Evolutionary conservation across 2,329 filamentous ascomycete genomes (phyloP).

Genomic region (Calonectria hongkongensis): DNA sequence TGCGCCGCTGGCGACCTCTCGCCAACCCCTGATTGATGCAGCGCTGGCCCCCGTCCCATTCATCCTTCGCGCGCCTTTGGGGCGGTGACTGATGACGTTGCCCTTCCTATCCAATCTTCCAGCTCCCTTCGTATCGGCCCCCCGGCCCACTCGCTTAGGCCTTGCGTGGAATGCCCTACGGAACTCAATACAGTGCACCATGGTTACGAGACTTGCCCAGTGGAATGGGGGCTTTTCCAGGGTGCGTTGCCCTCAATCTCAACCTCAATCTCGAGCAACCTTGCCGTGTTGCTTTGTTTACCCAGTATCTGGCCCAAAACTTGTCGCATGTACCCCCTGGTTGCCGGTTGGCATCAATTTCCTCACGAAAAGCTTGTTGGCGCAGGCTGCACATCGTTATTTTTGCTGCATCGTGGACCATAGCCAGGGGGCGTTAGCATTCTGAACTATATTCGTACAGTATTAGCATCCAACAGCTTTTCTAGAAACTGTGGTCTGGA

Average conservation of each 20-base stretch:
- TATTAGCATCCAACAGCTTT: neutral
- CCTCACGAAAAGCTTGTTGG: constrained; percentile 15
- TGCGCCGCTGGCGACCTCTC: neutral
- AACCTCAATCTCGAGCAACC: neutral
- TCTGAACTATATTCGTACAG: neutral
- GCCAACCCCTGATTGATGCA: constrained; percentile 33
- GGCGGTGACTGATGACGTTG: neutral
- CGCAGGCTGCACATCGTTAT: constrained; percentile 3
- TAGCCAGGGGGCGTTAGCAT: neutral
- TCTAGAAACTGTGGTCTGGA: neutral
- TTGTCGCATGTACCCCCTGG: neutral
- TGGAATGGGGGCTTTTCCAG: constrained; percentile 1
- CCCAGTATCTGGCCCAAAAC: neutral
- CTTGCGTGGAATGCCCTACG: constrained; percentile 23
- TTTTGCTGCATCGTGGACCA: constrained; percentile 7
- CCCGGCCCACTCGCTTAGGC: constrained; percentile 3
- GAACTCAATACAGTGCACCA: constrained; percentile 15
- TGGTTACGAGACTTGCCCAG: neutral
- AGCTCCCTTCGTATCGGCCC: constrained; percentile 8
- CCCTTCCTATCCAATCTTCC: constrained; percentile 8
- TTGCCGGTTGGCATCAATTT: neutral
- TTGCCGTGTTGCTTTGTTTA: neutral
- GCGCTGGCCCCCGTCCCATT: constrained; percentile 7
- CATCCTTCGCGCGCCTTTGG: constrained; percentile 5
- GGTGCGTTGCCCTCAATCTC: constrained; percentile 5